Conservation (phyloP, 208 protist genomes). For the Blechomonas ayalai region DNA sequence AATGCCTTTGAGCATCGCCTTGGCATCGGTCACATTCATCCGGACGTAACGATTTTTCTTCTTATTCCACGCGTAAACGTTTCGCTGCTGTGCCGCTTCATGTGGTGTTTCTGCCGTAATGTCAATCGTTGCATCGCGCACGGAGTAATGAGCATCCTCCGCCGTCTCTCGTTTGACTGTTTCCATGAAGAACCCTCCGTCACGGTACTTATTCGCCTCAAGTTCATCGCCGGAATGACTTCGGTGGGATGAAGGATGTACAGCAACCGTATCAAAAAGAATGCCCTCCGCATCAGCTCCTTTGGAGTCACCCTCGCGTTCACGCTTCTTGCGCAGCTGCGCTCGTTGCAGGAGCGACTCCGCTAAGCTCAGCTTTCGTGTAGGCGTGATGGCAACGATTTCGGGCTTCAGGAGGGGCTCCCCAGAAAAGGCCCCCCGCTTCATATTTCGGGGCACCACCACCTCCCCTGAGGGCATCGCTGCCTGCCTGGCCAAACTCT, state of each 20-base stretch:
- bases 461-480: constrained; percentile 2
- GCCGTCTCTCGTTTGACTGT: constrained; percentile 38
- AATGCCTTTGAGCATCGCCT: constrained; percentile 76
- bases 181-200: constrained; percentile 79
- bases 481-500: constrained; percentile 29
- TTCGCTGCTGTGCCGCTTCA: constrained; percentile 75
- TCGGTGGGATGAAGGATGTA: not conserved
- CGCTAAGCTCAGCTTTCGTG: constrained; percentile 56
- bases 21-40: constrained; percentile 88
- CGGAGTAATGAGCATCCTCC: constrained; percentile 79
- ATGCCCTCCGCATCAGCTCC: constrained; percentile 8
- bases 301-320: constrained; percentile 14
- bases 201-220: constrained; percentile 52
- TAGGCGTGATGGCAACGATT: constrained; percentile 2
- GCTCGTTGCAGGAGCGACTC: constrained; percentile 74
- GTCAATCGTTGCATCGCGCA: constrained; percentile 85
- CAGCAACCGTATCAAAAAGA: constrained; percentile 10
- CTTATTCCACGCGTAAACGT: constrained; percentile 90
- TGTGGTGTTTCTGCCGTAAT: constrained; percentile 79
- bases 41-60: constrained; percentile 91
- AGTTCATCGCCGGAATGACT: constrained; percentile 3
- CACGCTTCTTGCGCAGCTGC: constrained; percentile 75
- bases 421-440: too few relatives aligned
- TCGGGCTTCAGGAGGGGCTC: too few relatives aligned
- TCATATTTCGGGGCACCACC: too few relatives aligned